These are phyloP conservation scores for Hymenoscyphus infarciens DNA, from an alignment of 2,329 filamentous ascomycete species.

Conservation along the genomic window DNA sequence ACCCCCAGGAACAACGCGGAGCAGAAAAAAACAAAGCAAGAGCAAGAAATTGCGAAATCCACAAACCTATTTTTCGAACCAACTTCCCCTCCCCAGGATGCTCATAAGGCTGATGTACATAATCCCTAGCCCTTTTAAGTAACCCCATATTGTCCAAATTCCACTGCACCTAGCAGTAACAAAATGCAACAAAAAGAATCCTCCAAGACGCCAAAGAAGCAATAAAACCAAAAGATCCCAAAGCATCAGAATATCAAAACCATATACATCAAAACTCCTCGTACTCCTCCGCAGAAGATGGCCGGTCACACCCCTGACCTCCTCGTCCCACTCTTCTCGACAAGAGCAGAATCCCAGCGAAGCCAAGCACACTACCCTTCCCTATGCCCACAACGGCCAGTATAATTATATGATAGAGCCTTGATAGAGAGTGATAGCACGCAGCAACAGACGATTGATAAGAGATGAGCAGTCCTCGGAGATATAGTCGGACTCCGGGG, in stretches of 20 bases:
- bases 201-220: background rate
- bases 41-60: too few relatives aligned
- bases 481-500: too few relatives aligned
- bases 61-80: conserved; percentile 28
- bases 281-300: background rate
- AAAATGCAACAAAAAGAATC: background rate
- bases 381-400: too few relatives aligned
- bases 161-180: too few relatives aligned
- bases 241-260: background rate
- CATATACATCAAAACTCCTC: background rate
- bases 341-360: background rate
- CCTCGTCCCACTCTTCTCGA: background rate
- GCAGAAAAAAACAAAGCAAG: too few relatives aligned
- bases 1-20: background rate
- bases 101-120: conserved; percentile 26
- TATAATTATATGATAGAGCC: too few relatives aligned
- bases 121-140: conserved; percentile 18
- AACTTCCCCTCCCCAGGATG: conserved; percentile 29
- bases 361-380: background rate
- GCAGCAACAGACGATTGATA: too few relatives aligned
- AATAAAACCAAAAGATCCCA: background rate
- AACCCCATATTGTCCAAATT: conserved; percentile 9
- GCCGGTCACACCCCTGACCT: too few relatives aligned
- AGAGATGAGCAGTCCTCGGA: too few relatives aligned
- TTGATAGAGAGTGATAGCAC: too few relatives aligned